Base-by-base conservation (phyloP, 1,284 basidiomycete species). In the Melampsora occidentalis region DNA sequence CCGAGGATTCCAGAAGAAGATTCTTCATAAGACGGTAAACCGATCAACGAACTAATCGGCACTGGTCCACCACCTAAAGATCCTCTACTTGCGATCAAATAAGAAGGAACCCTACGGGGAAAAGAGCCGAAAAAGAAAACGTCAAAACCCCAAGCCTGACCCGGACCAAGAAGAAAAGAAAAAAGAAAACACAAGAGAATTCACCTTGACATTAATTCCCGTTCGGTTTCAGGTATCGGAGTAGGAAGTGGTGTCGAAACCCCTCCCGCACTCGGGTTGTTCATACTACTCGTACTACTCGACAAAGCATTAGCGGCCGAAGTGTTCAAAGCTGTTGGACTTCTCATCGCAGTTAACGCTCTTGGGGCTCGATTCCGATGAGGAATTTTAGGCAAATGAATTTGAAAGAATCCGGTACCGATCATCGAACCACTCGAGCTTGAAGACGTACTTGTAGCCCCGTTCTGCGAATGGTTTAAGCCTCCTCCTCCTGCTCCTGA, bases 31-130 rank as follows among this genome's bases (percentile, higher is more conserved):
- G 73, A 33, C 5, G 73, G 73, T 51, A 76, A 68, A n/a, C 73
- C 73, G 18, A 25, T 51, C 10, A 69, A 49, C 0, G 73, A 64
- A 51, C 57, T 63, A 39, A 97, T 84, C 12, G 94, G 94, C 7
- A 91, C 90, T 16, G 95, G 90, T 5, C 93, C 92, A 0, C 88
- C 88, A 42, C 92, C 93, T 46, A 94, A 85, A 83, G 94, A 94
- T 7, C 92, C 93, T 16, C 89, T 85, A 76, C 88, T 87, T 1
- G 93, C 91, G 64, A 92, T 87, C 18, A 87, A 87, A 83, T 97
- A 97, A 9, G 82, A 83, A 1, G 94, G 94, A 25, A 96, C 93
- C 57, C 71, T 73, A 20, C 18, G 2, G 20, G 9, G 16, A 59
- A 6, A 6, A 22, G n/a, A 22, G 12, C n/a, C 5, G 48, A 46